Percentiles rank a stretch among this genome's conserved stretches.
Conservation (phyloP, 1,139 yeast genomes). For the Blastobotrys illinoisensis region DNA sequence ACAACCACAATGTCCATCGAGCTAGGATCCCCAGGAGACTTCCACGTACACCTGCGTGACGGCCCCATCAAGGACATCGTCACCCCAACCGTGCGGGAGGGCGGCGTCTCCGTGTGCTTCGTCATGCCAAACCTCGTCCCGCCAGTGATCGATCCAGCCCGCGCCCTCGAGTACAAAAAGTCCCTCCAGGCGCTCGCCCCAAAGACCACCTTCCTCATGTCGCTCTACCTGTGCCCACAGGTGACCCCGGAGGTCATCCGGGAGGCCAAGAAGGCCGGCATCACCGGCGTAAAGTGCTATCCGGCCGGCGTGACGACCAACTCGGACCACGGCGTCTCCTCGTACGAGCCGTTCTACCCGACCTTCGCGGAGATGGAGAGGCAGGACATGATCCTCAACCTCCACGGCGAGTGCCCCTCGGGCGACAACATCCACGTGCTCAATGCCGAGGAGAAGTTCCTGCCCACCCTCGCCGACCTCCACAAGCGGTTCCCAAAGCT, state of each 20-base stretch:
- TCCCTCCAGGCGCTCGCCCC: constrained; percentile 67
- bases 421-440: constrained; percentile 67
- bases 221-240: constrained; percentile 71
- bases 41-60: constrained; percentile 94
- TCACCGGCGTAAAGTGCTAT: constrained; percentile 82
- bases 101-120: constrained; percentile 87
- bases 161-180: constrained; percentile 64
- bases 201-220: constrained; percentile 82
- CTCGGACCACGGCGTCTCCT: constrained; percentile 87
- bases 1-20: constrained; percentile 32
- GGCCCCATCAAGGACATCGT: constrained; percentile 89
- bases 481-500: constrained; percentile 81
- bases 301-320: constrained; percentile 99
- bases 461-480: constrained; percentile 82
- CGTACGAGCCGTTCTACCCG: constrained; percentile 82
- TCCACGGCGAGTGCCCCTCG: constrained; percentile 92
- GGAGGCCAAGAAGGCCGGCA: constrained; percentile 67
- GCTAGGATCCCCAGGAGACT: constrained; percentile 84
- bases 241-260: constrained; percentile 80
- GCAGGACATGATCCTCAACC: constrained; percentile 67
- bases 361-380: constrained; percentile 83
- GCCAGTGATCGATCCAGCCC: constrained; percentile 76
- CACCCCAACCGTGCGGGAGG: constrained; percentile 82
- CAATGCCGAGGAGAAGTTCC: constrained; percentile 87
- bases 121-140: constrained; percentile 96